Percentiles rank a stretch among this genome's conserved stretches.
These are phyloP conservation scores for Paspalum vaginatum DNA, from an alignment of 176 grass and related monocot species.

Conservation along the genomic window DNA sequence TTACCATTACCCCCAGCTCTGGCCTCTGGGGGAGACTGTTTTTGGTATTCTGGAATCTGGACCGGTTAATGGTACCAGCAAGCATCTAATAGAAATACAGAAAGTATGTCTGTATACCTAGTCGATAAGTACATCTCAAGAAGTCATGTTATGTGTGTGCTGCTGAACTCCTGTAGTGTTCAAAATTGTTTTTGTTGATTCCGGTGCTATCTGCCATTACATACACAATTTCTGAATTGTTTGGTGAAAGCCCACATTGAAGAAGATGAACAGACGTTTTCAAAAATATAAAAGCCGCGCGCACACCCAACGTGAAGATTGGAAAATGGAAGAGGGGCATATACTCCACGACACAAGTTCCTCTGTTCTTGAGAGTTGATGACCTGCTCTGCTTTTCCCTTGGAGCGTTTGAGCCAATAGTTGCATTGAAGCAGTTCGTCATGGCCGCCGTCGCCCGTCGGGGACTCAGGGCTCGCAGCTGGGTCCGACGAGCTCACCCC, in stretches of 20 bases:
- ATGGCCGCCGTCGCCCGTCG: no score
- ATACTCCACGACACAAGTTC: neutral
- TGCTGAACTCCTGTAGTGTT: conserved; percentile 1
- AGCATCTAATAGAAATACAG: neutral
- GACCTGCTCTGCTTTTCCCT: no score
- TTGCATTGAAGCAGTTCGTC: no score
- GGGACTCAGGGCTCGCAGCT: no score
- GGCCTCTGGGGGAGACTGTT: neutral
- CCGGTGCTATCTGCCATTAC: neutral
- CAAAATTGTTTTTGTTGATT: neutral
- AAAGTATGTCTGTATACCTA: neutral
- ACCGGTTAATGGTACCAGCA: neutral
- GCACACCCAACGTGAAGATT: neutral
- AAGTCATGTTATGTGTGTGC: neutral
- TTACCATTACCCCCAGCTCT: neutral
- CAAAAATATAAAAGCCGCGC: no score
- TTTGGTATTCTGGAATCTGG: neutral
- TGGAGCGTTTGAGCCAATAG: no score
- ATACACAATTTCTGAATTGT: neutral
- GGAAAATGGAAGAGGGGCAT: neutral
- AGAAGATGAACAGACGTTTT: neutral
- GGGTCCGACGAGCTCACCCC: no score
- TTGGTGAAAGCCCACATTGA: neutral
- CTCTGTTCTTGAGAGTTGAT: neutral
- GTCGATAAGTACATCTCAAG: neutral